These are phyloP conservation scores for Coemansia javaensis DNA, from an alignment of 192 early-diverging fungal species.

Conservation along the genomic window DNA sequence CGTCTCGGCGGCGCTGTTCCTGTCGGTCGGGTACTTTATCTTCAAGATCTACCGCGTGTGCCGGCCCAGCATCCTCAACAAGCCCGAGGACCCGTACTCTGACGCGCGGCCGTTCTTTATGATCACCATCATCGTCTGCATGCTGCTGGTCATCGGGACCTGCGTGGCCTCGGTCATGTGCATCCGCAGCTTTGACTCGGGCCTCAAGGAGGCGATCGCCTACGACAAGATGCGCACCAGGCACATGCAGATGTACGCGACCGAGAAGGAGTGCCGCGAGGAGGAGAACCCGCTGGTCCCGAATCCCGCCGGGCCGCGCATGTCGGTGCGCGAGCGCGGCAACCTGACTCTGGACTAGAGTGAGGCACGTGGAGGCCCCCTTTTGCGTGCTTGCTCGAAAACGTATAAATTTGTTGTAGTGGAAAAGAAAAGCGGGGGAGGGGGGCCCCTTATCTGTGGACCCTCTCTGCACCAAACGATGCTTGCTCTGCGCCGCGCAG, in stretches of 20 bases:
- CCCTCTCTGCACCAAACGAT: too few species aligned
- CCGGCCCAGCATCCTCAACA: conserved; percentile 12
- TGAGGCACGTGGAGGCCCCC: too few species aligned
- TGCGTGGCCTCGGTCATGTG: conserved; percentile 26
- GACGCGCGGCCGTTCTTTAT: conserved; percentile 42
- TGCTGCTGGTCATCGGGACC: conserved; percentile 30
- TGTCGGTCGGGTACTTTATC: conserved; percentile 46
- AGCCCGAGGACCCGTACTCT: conserved; percentile 36
- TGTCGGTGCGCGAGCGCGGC: too few species aligned
- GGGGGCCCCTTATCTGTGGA: too few species aligned
- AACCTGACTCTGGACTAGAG: too few species aligned
- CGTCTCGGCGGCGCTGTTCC: conserved; percentile 8
- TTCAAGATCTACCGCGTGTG: conserved; percentile 45
- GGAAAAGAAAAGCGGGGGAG: too few species aligned
- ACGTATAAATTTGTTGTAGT: conserved; percentile 1
- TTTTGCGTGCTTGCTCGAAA: too few species aligned
- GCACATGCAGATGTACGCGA: conserved; percentile 23
- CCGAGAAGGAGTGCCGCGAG: conserved; percentile 4
- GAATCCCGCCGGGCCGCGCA: too few species aligned
- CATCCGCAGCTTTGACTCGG: conserved; percentile 38
- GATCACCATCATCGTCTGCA: conserved; percentile 37
- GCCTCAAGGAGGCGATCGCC: conserved; percentile 43
- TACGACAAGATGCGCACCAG: conserved; percentile 33
- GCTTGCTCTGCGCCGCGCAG: too few species aligned
- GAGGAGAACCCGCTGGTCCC: conserved; percentile 10